These are phyloP conservation scores for Phaeophleospora eucalypticola DNA, from an alignment of 2,329 filamentous ascomycete species.

Conservation along the genomic window DNA sequence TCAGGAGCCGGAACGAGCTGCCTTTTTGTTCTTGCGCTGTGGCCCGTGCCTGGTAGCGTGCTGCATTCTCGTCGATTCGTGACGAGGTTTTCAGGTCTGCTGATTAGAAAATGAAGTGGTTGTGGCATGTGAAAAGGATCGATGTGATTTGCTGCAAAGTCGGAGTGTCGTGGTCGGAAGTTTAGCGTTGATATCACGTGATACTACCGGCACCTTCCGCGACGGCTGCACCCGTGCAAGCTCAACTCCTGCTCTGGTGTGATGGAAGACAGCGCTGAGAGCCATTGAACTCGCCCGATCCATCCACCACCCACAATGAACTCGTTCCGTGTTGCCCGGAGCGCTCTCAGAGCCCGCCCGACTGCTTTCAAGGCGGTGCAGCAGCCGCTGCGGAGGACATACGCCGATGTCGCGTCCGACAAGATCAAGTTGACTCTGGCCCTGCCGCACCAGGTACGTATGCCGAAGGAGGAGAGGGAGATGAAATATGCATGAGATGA, in stretches of 20 bases:
- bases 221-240: not conserved
- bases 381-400: constrained; percentile 84
- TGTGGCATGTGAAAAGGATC: not conserved
- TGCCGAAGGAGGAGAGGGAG: not conserved
- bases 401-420: constrained; percentile 59
- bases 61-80: no score
- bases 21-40: not conserved
- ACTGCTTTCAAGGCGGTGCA: constrained; percentile 59
- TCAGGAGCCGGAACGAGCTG: not conserved
- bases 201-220: no score
- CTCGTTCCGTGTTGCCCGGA: constrained; percentile 86
- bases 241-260: not conserved
- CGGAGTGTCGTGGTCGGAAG: no score
- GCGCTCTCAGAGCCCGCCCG: constrained; percentile 79
- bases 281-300: not conserved
- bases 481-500: constrained; percentile 1
- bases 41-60: no score
- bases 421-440: constrained; percentile 95
- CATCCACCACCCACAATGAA: constrained; percentile 63
- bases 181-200: no score
- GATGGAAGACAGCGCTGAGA: not conserved
- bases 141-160: no score
- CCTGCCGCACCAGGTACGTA: constrained; percentile 93
- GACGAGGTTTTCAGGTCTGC: no score
- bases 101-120: not conserved